Percentiles rank a stretch among this genome's conserved stretches.
phyloP scores from a whole-genome alignment of 495 filamentous ascomycete species.

The Penicillium cinerascens region DNA sequence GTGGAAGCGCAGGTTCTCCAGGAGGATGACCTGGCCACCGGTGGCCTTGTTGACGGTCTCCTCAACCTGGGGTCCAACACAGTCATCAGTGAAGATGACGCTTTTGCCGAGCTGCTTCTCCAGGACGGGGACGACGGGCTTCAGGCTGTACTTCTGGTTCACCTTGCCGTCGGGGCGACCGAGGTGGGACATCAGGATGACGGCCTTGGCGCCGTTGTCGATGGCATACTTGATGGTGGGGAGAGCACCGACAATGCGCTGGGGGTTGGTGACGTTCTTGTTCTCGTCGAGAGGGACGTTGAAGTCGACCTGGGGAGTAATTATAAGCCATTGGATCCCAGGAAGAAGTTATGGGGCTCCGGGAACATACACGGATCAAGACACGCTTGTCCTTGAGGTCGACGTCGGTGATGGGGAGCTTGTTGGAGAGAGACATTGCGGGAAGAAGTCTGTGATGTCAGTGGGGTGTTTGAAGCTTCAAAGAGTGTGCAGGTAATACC shows the following conservation, averaged over 20 bases:
- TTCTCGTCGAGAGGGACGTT: constrained; percentile 93
- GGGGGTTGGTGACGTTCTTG: constrained; percentile 94
- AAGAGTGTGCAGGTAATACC: constrained; percentile 1
- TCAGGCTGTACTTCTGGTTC: constrained; percentile 89
- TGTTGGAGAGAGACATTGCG: constrained; percentile 96
- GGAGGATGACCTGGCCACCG: constrained; percentile 79
- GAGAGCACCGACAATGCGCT: constrained; percentile 95
- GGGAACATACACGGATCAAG: constrained; percentile 79
- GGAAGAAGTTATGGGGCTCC: neutral
- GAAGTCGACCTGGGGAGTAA: constrained; percentile 82
- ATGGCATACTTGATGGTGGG: constrained; percentile 98
- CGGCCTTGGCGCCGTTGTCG: constrained; percentile 89
- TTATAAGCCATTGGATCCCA: constrained; percentile 14
- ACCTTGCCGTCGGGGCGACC: constrained; percentile 88
- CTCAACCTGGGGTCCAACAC: constrained; percentile 85
- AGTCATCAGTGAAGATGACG: constrained; percentile 88
- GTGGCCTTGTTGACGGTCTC: constrained; percentile 79
- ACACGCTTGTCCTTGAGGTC: constrained; percentile 98
- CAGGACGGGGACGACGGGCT: constrained; percentile 87
- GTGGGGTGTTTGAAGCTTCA: neutral
- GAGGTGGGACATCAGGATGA: constrained; percentile 98
- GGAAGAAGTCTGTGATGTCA: constrained; percentile 15
- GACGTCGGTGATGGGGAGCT: constrained; percentile 92
- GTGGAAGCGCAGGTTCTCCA: constrained; percentile 98
- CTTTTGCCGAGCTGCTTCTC: constrained; percentile 80